Evolutionary conservation across 2,329 filamentous ascomycete species (phyloP).

Genomic region (Aspergillus calidoustus): DNA sequence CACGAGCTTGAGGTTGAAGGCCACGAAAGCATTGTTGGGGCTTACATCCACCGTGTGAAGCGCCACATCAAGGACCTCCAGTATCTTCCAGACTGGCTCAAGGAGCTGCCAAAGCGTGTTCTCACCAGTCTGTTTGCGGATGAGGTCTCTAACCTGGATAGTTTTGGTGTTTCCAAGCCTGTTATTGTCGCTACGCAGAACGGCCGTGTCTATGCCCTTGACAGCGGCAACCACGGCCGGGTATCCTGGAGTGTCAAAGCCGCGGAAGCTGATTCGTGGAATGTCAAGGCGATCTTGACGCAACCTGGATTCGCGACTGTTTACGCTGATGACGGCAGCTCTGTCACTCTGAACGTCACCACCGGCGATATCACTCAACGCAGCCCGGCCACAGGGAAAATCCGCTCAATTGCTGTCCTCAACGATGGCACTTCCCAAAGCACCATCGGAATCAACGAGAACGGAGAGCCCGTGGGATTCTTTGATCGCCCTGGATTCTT

Average conservation of each 20-base stretch:
- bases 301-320: conserved; percentile 65
- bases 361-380: conserved; percentile 48
- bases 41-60: conserved; percentile 85
- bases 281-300: conserved; percentile 69
- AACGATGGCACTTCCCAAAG: conserved; percentile 29
- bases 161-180: conserved; percentile 87
- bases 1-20: conserved; percentile 85
- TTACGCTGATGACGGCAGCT: conserved; percentile 65
- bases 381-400: conserved; percentile 28
- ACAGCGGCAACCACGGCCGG: conserved; percentile 73
- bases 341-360: conserved; percentile 55
- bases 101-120: conserved; percentile 70
- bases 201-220: conserved; percentile 78
- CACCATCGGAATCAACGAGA: conserved; percentile 39
- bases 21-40: conserved; percentile 75
- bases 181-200: conserved; percentile 78
- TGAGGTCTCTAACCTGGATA: conserved; percentile 58
- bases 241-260: conserved; percentile 76
- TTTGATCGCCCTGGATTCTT: conserved; percentile 41
- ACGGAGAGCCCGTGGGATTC: conserved; percentile 40
- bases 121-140: conserved; percentile 63
- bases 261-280: conserved; percentile 65
- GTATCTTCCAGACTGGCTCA: conserved; percentile 71
- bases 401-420: conserved; percentile 40
- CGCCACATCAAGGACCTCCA: conserved; percentile 81